phyloP scores from a whole-genome alignment of 306 rosid genomes.

The Dalbergia cochinchinensis region DNA sequence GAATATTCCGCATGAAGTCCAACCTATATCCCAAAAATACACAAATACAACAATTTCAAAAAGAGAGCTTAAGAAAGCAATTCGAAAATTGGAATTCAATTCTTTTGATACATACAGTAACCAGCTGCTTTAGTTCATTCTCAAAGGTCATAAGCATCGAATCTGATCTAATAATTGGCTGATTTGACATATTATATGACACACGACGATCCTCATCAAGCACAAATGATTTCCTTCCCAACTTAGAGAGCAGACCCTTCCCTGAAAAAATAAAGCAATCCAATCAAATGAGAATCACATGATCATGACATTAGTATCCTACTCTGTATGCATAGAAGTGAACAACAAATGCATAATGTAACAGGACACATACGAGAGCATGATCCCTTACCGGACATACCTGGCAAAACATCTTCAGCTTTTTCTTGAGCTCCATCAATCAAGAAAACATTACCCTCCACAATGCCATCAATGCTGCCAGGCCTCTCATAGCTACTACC shows the following conservation, averaged over 20 bases:
- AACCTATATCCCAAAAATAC: conserved; percentile 62
- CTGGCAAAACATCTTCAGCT: conserved; percentile 80
- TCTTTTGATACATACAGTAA: conserved; percentile 71
- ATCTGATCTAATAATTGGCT: conserved; percentile 68
- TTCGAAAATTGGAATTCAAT: conserved; percentile 41
- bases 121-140: conserved; percentile 87
- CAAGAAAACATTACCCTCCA: conserved; percentile 74
- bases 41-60: conserved; percentile 35
- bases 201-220: conserved; percentile 86
- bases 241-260: conserved; percentile 66
- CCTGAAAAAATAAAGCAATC: conserved; percentile 63
- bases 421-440: conserved; percentile 76
- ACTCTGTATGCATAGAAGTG: conserved; percentile 16
- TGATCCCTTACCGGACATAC: conserved; percentile 50
- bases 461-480: conserved; percentile 66
- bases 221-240: conserved; percentile 74
- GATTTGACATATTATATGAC: conserved; percentile 66
- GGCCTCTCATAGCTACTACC: conserved; percentile 73
- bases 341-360: conserved; percentile 16
- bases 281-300: conserved; percentile 44
- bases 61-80: conserved; percentile 14
- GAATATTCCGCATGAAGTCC: conserved; percentile 98
- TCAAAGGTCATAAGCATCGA: conserved; percentile 83
- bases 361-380: conserved; percentile 22
- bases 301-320: background rate